These are phyloP conservation scores for Pedinophyceae sp. DNA, from an alignment of 139 green algal genomes.

Conservation along the genomic window DNA sequence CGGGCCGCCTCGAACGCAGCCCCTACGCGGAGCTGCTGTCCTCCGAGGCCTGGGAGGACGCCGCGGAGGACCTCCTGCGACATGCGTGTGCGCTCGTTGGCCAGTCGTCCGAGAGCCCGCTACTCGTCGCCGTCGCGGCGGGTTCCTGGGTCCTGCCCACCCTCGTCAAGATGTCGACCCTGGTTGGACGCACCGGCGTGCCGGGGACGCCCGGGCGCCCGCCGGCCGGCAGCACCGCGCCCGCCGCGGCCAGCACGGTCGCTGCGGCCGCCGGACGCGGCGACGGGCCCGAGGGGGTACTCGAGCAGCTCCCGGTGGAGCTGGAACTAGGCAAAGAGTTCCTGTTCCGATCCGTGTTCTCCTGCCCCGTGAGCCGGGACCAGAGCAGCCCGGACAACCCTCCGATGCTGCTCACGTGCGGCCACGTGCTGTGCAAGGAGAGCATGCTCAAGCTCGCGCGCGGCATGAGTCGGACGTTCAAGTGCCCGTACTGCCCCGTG, in stretches of 20 bases:
- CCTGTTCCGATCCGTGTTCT: conserved; percentile 80
- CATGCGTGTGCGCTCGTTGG: conserved; percentile 18
- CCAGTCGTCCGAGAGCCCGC: conserved; percentile 58
- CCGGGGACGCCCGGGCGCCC: neutral
- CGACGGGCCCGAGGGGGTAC: neutral
- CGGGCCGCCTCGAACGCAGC: conserved; percentile 13
- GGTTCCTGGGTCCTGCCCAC: conserved; percentile 62
- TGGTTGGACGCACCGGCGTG: conserved; percentile 13
- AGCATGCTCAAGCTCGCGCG: conserved; percentile 67
- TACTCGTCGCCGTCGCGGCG: conserved; percentile 60
- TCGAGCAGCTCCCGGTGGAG: conserved; percentile 73
- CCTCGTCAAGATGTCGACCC: conserved; percentile 65
- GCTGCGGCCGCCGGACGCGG: neutral
- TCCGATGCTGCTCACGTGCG: conserved; percentile 82
- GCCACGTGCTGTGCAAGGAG: conserved; percentile 75
- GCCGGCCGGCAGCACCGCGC: conserved; percentile 10
- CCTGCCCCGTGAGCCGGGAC: conserved; percentile 77
- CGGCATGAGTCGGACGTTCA: conserved; percentile 49
- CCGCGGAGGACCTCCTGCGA: conserved; percentile 50
- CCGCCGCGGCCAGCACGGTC: neutral
- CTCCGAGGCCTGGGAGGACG: conserved; percentile 40
- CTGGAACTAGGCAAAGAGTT: conserved; percentile 75
- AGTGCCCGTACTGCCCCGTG: conserved; percentile 90
- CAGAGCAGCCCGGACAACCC: conserved; percentile 66
- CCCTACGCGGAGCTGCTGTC: conserved; percentile 43